Evolutionary conservation across 495 filamentous ascomycete species (phyloP), one percentile per base, ranked within the genome.

Genomic region (Neurospora sp.): DNA sequence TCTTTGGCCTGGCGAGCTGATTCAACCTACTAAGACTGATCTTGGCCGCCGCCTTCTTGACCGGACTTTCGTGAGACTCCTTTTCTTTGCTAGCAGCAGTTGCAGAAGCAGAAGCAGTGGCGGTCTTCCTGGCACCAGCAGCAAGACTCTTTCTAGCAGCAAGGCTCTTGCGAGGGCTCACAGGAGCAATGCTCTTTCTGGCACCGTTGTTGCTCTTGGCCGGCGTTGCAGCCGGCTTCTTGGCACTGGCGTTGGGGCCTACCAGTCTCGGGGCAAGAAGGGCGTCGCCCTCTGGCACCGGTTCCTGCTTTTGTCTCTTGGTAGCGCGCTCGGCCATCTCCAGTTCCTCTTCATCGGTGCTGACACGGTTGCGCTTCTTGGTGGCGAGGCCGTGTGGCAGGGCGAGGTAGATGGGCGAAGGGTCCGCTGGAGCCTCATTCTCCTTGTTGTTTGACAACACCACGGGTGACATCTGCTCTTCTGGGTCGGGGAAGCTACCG

Each of bases 341-440:
- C 16, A 75, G 76, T 40, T 85, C 83, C 39, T 86, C 83, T 73
- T 87, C 87, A 74, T 87, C 85, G 38, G 80, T 82, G 69, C 77
- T 82, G 38, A 83, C 84, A 18, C 89, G 86, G 71, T 86, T 86
- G 65, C 91, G 86, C 83, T 93, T 93, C 84, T 94, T 93, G 82
- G 91, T 93, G 4, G 81, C 77, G 77, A 94, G 88, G 40, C 92
- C 91, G 76, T 93, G 90, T 6, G 90, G 85, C 40, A 92, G 83
- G 16, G 76, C 69, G 20, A 80, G 45, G 53, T 75, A 73, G 18
- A 73, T 72, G 27, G 70, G 71, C 14, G 53, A 65, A 9, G 47
- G 47, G 20, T 65, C 53, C 0, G 68, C 73, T 7, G 84, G 83
- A 27, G 79, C 82, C 65, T 81, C 75, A 53, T 85, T 86, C 75